Evolutionary conservation across 306 rosid species (phyloP).

Genomic region (Dryas drummondii): DNA sequence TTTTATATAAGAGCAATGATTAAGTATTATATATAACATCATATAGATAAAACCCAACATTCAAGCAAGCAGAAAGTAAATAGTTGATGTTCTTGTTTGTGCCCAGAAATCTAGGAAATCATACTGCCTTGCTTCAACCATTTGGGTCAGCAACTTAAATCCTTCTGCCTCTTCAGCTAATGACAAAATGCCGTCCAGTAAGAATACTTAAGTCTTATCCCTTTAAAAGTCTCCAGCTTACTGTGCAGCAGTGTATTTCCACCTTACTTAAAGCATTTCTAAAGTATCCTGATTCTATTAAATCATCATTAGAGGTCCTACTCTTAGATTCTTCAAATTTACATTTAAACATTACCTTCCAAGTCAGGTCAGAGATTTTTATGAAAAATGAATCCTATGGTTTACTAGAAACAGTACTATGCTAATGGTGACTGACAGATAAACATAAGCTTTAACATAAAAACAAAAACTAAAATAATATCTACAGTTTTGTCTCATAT

Average conservation of each 20-base stretch:
- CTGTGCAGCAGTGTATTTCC: background rate
- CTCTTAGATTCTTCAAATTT: background rate
- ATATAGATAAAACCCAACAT: background rate
- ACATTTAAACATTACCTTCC: background rate
- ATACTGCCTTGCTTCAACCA: background rate
- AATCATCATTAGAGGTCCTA: background rate
- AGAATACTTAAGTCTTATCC: background rate
- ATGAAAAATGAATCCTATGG: background rate
- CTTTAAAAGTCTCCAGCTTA: background rate
- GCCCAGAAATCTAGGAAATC: background rate
- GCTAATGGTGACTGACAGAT: background rate
- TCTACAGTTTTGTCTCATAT: too few relatives aligned
- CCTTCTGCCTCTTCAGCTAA: slow-evolving; percentile 6
- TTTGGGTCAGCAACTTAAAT: background rate
- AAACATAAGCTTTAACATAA: background rate
- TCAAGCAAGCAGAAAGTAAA: background rate
- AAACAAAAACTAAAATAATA: too few relatives aligned
- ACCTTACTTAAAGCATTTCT: background rate
- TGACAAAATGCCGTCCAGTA: background rate
- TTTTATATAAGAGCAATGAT: too few relatives aligned
- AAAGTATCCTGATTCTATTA: background rate
- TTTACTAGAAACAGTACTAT: background rate
- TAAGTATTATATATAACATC: background rate
- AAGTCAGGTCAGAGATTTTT: background rate
- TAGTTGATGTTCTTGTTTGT: background rate